Base-by-base conservation (phyloP, 2,329 filamentous ascomycete genomes). In the Ascochyta koolunga region DNA sequence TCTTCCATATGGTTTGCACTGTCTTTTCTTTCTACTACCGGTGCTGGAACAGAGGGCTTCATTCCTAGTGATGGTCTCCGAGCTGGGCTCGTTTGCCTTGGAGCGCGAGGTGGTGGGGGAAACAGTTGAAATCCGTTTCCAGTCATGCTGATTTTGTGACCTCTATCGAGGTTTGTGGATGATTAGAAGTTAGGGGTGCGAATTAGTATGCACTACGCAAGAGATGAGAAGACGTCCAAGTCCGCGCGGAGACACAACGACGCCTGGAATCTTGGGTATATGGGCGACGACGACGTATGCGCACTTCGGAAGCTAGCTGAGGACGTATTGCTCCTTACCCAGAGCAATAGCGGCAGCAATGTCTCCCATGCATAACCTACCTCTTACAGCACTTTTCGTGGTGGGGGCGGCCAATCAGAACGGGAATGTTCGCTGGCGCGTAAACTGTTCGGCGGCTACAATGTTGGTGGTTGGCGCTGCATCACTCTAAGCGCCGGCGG, bases 91-190 rank as follows among this genome's bases (percentile, higher is more conserved):
- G 67, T 66, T 44, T 73, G 70, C 57, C 68, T 65, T 41, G 62
- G 65, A 43, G 67, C 64, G 36, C 68, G 69, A 53, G 69, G 70
- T 22, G 73, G 72, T 31, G 72, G 70, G 63, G 73, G 74, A 54
- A 76, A 76, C 43, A 76, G 54, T 54, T 76, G 73, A 54, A 76
- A 63, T 37, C 64, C 70, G 48, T 66, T 65, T 42, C 69, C 71
- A 24, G 70, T 66, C 71, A 75, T 75, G 25, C 46, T 68, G 64
- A 66, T 27, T 44, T 48, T 35, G 24, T 42, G 21, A 11, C 24
- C 5, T 49, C 35, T 35, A 27, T 35, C 15, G 21, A 6, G 8
- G 11, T 38, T 4, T 15, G 5, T 18, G 40, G 4, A 13, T 15
- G 32, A 54, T 54, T 54, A 54, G 39, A 54, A 54, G 43, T 54